Evolutionary conservation across 108 stramenopile species (phyloP).

Genomic region (Nannochloropsis oceanica): DNA sequence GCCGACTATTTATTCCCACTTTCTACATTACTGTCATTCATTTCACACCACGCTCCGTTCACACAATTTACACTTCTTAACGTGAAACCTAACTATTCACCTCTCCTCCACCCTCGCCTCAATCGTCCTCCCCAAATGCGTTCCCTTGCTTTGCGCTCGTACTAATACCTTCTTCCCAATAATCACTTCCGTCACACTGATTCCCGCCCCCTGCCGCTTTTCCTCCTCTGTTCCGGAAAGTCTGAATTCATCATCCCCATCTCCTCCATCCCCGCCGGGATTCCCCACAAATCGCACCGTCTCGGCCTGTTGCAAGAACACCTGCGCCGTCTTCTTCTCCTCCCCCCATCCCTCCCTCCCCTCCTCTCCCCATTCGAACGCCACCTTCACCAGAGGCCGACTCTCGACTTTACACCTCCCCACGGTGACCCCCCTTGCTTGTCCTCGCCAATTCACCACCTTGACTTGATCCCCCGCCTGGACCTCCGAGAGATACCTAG

Average conservation of each 20-base stretch:
- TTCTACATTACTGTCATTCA: no score
- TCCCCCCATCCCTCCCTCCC: background rate
- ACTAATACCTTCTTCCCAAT: conserved; percentile 3
- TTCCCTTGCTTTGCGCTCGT: background rate
- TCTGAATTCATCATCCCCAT: background rate
- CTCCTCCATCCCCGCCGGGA: background rate
- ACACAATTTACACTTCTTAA: no score
- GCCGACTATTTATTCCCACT: no score
- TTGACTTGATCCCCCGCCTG: conserved; percentile 10
- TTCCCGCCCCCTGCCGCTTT: background rate
- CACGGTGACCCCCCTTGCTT: conserved; percentile 3
- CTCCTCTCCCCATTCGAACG: conserved; percentile 1
- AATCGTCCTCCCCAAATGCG: conserved; percentile 17
- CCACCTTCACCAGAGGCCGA: conserved; percentile 17
- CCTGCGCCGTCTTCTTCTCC: background rate
- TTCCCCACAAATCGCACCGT: conserved; percentile 15
- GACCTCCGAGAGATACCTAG: conserved; percentile 19
- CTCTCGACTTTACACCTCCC: conserved; percentile 14
- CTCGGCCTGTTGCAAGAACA: conserved; percentile 29
- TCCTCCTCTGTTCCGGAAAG: background rate
- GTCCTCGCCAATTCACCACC: conserved; percentile 1
- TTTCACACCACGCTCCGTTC: no score
- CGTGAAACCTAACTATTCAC: background rate
- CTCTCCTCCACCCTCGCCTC: conserved; percentile 4
- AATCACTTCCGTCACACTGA: conserved; percentile 6